Base-by-base conservation (phyloP, 805 yeast species). In the Metschnikowia baotianmanensis region DNA sequence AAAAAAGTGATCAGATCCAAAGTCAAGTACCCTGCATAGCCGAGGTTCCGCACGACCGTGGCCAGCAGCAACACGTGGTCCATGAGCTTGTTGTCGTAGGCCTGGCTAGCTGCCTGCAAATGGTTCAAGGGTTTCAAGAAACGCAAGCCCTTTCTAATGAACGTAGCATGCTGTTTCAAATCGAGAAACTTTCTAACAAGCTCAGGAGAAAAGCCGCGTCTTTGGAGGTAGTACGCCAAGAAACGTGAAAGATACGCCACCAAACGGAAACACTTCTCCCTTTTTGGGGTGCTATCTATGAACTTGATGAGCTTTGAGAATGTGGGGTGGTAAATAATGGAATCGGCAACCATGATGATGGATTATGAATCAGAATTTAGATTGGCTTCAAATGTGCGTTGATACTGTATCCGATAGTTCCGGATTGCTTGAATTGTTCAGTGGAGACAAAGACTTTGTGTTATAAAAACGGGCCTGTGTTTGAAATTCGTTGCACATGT, bases 181-280 rank as follows among this genome's bases (percentile, higher is more conserved):
- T 73, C 68, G 51, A 74, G 75, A 59, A 80, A 73, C 44, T 75
- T 59, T 34, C 63, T 61, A 24, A 82, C 74, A 6, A 70, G 49
- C 38, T 71, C 73, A 40, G 59, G 59, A 21, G 78, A 54, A 56
- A 67, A 77, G 16, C 86, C 87, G 50, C 71, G 65, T 52, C 81
- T 75, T 33, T 71, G 70, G 36, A 77, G 70, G 57, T 80, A 78
- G 61, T 69, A 83, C 13, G 85, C 69, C 32, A 87, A 63, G 61
- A 90, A 84, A 45, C 95, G 72, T 10, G 87, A 76, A 50, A 86
- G 72, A 67, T 90, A 90, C 51, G 91, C 96, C 34, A 86, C 74
- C 40, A 84, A 65, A 52, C 96, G 81, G 56, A 86, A 72, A 11
- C 82, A 62, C 68, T 89, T 89, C 59, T 89, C 96, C 52, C 96